A percentile compares a stretch with the other conserved stretches of the same genome.
These are phyloP conservation scores for Helichrysum umbraculigerum DNA, from an alignment of 129 eudicot genomes.

Conservation along the genomic window DNA sequence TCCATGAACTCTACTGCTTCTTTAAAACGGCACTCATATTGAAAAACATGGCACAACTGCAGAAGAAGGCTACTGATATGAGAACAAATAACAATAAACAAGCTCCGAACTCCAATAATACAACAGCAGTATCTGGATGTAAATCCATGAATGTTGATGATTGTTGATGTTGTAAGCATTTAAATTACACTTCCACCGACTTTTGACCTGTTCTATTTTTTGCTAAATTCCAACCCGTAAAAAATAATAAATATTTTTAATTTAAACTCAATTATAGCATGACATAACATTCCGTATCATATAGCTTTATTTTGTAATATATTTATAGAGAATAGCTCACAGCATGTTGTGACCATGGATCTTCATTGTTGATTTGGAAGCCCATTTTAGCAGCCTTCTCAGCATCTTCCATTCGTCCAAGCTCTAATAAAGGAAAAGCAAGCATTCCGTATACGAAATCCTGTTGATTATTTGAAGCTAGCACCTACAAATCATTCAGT, in stretches of 20 bases:
- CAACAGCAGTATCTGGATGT: too few relatives aligned
- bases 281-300: too few relatives aligned
- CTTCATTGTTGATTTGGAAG: constrained; percentile 69
- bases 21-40: constrained; percentile 75
- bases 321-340: constrained; percentile 41
- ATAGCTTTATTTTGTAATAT: neutral
- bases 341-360: constrained; percentile 95
- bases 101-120: too few relatives aligned
- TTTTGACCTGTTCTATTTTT: too few relatives aligned
- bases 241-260: too few relatives aligned
- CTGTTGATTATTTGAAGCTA: constrained; percentile 53
- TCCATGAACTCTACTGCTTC: constrained; percentile 88
- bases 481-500: constrained; percentile 45
- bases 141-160: too few relatives aligned
- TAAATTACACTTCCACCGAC: too few relatives aligned
- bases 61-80: neutral
- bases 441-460: constrained; percentile 83
- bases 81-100: constrained; percentile 13
- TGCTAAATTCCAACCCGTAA: too few relatives aligned
- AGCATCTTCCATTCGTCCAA: constrained; percentile 76
- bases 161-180: neutral
- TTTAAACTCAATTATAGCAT: too few relatives aligned
- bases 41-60: constrained; percentile 90
- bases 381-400: constrained; percentile 73
- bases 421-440: constrained; percentile 89